Evolutionary conservation across 1,284 basidiomycete species (phyloP).

Genomic region (Pseudozyma sp.): DNA sequence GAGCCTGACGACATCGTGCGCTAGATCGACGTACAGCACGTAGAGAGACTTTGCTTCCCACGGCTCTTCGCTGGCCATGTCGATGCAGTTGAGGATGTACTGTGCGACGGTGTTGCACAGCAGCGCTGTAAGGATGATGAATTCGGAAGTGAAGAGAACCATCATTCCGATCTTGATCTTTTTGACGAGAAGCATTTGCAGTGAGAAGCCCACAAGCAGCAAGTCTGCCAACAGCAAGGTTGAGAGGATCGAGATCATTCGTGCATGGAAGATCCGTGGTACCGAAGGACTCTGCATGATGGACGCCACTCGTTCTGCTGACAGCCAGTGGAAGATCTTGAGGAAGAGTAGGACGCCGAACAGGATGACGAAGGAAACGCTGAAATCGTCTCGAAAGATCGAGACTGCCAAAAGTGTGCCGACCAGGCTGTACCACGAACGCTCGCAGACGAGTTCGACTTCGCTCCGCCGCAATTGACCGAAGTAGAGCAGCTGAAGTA

Average conservation of each 20-base stretch:
- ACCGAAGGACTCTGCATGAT: slow-evolving; percentile 96
- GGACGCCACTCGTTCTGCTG: slow-evolving; percentile 93
- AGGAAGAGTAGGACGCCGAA: slow-evolving; percentile 92
- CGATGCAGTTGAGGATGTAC: slow-evolving; percentile 85
- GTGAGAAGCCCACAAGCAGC: slow-evolving; percentile 79
- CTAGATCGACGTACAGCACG: slow-evolving; percentile 91
- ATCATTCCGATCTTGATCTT: slow-evolving; percentile 75
- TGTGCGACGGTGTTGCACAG: slow-evolving; percentile 82
- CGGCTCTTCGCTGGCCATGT: slow-evolving; percentile 69
- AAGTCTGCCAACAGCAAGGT: slow-evolving; percentile 79
- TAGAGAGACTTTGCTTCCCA: slow-evolving; percentile 99
- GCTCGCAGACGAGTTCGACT: slow-evolving; percentile 93
- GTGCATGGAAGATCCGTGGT: slow-evolving; percentile 81
- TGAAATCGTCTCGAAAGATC: slow-evolving; percentile 81
- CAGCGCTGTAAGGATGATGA: slow-evolving; percentile 85
- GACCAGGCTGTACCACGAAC: slow-evolving; percentile 96
- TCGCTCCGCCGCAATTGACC: slow-evolving; percentile 87
- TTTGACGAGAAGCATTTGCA: slow-evolving; percentile 72
- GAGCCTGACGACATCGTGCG: slow-evolving; percentile 88
- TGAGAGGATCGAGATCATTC: slow-evolving; percentile 79
- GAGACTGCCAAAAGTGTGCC: slow-evolving; percentile 95
- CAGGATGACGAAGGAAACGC: slow-evolving; percentile 89
- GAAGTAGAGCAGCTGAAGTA: slow-evolving; percentile 89
- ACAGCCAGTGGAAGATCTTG: slow-evolving; percentile 98
- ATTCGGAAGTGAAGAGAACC: slow-evolving; percentile 91